phyloP scores from a whole-genome alignment of 1,284 basidiomycete genomes.

The Cryptococcus sp. region DNA sequence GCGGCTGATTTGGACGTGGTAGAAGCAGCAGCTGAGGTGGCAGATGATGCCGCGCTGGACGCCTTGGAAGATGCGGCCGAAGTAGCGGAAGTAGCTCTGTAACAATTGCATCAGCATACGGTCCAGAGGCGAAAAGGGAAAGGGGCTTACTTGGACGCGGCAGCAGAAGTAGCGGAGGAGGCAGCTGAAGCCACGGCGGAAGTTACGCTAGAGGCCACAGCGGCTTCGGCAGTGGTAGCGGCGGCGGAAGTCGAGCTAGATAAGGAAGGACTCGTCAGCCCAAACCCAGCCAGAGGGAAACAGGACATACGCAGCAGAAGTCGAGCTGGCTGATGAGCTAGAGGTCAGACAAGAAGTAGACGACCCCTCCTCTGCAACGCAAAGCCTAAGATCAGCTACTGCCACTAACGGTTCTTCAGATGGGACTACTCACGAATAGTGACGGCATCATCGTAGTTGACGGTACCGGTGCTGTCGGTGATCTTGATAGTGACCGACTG shows the following conservation, averaged over 20 bases:
- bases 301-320: constrained; percentile 12
- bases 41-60: constrained; percentile 10
- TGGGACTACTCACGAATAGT: constrained; percentile 31
- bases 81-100: constrained; percentile 6
- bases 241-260: constrained; percentile 14
- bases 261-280: background rate
- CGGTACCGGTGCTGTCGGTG: constrained; percentile 38
- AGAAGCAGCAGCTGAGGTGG: constrained; percentile 8
- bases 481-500: constrained; percentile 50
- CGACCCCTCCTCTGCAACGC: constrained; percentile 15
- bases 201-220: constrained; percentile 13
- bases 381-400: background rate
- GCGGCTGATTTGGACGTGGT: constrained; percentile 2
- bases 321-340: constrained; percentile 6
- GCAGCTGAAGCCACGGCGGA: constrained; percentile 13
- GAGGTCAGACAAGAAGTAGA: constrained; percentile 17
- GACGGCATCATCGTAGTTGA: constrained; percentile 37
- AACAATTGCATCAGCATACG: background rate
- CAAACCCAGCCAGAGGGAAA: background rate
- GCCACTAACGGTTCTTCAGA: background rate
- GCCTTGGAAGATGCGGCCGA: constrained; percentile 10
- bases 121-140: constrained; percentile 12
- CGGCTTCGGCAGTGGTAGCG: constrained; percentile 11
- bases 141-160: constrained; percentile 4
- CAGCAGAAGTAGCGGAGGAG: constrained; percentile 10